A percentile compares a stretch with the other conserved stretches of the same genome.
Conservation (phyloP, 164 flowering plant genomes). For the Aristolochia californica region DNA sequence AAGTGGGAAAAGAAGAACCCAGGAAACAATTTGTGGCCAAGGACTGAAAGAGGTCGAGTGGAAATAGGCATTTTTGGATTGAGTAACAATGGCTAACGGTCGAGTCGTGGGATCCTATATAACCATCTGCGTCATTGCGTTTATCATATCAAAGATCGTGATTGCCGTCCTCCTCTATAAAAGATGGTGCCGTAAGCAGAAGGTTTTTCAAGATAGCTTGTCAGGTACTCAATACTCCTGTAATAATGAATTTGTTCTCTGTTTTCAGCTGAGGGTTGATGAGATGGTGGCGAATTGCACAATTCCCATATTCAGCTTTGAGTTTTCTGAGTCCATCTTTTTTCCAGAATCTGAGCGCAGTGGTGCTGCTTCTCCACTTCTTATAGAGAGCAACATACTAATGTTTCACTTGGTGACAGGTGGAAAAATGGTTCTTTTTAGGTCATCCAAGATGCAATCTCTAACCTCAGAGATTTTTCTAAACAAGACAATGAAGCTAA, state of each 20-base stretch:
- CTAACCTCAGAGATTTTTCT: slow-evolving; percentile 42
- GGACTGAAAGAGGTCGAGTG: too few species aligned
- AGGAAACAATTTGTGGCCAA: too few species aligned
- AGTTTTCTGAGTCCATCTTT: too few species aligned
- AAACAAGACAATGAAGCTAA: slow-evolving; percentile 62
- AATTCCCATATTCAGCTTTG: too few species aligned
- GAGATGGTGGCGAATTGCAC: too few species aligned
- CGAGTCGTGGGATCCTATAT: slow-evolving; percentile 43
- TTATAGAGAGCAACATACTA: not conserved
- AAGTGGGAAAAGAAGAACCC: too few species aligned
- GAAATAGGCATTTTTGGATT: too few species aligned
- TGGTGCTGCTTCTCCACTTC: too few species aligned
- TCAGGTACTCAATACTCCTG: slow-evolving; percentile 29
- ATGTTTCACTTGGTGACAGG: slow-evolving; percentile 25
- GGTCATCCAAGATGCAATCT: slow-evolving; percentile 45
- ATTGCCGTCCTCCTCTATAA: slow-evolving; percentile 56
- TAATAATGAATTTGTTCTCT: not conserved
- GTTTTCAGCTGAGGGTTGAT: too few species aligned
- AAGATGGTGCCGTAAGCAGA: slow-evolving; percentile 65
- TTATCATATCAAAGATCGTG: slow-evolving; percentile 52
- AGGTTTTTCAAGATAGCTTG: slow-evolving; percentile 39
- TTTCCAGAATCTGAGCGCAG: too few species aligned
- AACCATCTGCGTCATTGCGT: slow-evolving; percentile 55
- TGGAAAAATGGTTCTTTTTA: slow-evolving; percentile 82
- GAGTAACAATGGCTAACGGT: slow-evolving; percentile 32